Evolutionary conservation across 2,329 filamentous ascomycete species (phyloP), one percentile per base, ranked within the genome.

Genomic region (Cordyceps cateniannulata): DNA sequence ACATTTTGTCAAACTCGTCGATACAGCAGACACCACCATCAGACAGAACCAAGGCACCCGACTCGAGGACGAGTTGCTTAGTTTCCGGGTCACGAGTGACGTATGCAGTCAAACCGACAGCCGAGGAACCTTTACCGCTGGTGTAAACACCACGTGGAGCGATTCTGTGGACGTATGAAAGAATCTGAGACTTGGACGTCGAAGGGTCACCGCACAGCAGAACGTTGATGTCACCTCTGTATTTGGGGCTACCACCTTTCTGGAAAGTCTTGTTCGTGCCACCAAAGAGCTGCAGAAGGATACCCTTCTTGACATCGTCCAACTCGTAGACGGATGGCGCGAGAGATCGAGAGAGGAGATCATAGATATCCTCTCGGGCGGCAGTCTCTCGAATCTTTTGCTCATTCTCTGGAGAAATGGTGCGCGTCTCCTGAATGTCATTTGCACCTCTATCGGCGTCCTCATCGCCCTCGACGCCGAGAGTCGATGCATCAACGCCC

Each of bases 251-350:
- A 62, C 93, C 95, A 60, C 95, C 95, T 75, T 97, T 98, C 62
- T 96, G 85, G 73, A 99, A 99, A 1, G 90, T 91, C 77, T 99
- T 99, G 80, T 99, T 99, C 38, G 95, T 96, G 61, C 95, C 95
- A 42, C 95, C 93, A 71, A 99, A 99, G 45, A 99, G 85, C 70
- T 99, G 95, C 4, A 99, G 85, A 12, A 99, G 80, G 63, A 99
- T 97, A 12, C 95, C 95, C 77, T 99, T 99, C 81, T 99, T 99
- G 52, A 98, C 92, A 69, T 99, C 95, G 67, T 99, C 95, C 87
- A 96, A 90, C 75, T 99, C 95, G 77, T 96, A 97, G 69, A 99
- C 89, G 62, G 93, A 97, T 16, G 95, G 95, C 2, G 95, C 95
- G 29, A 99, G 80, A 1, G 93, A 98, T 42, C 93, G 86, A 20